A percentile compares a stretch with the other conserved stretches of the same genome.
Evolutionary conservation across 176 grass and related monocot genomes (phyloP).

Genomic region (Cymbopogon citratus): DNA sequence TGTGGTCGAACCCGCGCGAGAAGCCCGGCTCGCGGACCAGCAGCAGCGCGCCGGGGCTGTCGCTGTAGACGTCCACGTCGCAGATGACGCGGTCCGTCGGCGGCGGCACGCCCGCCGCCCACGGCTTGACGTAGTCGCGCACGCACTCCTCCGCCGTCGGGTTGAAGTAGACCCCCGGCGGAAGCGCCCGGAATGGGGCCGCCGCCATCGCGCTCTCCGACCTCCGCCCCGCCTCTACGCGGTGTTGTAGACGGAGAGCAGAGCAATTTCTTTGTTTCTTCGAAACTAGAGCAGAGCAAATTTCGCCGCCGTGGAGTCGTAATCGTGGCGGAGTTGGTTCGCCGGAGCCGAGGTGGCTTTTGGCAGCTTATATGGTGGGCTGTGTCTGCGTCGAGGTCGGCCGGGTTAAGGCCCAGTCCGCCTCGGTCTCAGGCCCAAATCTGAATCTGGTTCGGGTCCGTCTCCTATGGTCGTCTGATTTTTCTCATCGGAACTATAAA

Average conservation of each 20-base stretch:
- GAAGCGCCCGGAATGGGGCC: not conserved
- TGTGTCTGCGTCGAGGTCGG: not conserved
- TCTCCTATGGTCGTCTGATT: too few relatives aligned
- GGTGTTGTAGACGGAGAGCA: not conserved
- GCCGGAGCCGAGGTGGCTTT: not conserved
- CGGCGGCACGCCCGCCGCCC: not conserved
- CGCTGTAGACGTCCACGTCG: not conserved
- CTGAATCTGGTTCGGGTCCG: not conserved
- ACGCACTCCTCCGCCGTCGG: not conserved
- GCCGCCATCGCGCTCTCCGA: not conserved
- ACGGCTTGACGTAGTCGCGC: not conserved
- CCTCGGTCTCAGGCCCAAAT: not conserved
- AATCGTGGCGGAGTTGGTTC: not conserved
- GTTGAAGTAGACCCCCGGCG: slow-evolving; percentile 23
- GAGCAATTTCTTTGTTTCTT: too few relatives aligned
- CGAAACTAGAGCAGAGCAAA: too few relatives aligned
- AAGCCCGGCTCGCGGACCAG: not conserved
- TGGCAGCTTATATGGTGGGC: not conserved
- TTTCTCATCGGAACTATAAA: too few relatives aligned
- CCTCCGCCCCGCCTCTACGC: not conserved
- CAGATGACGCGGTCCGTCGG: not conserved
- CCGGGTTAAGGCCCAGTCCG: not conserved
- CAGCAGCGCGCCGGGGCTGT: not conserved
- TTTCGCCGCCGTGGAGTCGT: not conserved
- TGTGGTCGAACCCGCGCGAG: not conserved